phyloP scores from a whole-genome alignment of 2,329 filamentous ascomycete genomes.

The Ophiostoma populinum region DNA sequence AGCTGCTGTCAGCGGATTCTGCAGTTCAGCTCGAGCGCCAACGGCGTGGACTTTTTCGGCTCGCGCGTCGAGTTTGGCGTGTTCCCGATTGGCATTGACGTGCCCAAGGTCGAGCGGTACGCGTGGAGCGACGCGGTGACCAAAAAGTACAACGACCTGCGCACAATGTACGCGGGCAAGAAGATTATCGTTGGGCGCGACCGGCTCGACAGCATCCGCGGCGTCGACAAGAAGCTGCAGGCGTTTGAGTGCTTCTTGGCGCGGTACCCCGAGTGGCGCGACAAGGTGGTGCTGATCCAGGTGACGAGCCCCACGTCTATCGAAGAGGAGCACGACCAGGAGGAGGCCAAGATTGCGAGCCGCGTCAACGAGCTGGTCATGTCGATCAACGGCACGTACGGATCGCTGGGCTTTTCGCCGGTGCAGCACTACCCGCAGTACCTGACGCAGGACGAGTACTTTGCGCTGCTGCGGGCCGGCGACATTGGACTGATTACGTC shows the following conservation, averaged over 20 bases:
- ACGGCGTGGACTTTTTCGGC: slow-evolving; percentile 77
- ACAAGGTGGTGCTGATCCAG: slow-evolving; percentile 85
- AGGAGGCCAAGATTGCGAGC: slow-evolving; percentile 65
- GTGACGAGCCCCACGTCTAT: slow-evolving; percentile 78
- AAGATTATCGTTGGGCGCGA: slow-evolving; percentile 93
- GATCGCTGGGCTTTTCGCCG: slow-evolving; percentile 73
- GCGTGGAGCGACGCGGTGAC: slow-evolving; percentile 58
- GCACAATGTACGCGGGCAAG: slow-evolving; percentile 67
- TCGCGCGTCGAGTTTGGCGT: slow-evolving; percentile 80
- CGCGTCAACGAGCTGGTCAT: slow-evolving; percentile 83
- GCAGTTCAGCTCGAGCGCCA: slow-evolving; percentile 72
- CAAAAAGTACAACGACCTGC: slow-evolving; percentile 55
- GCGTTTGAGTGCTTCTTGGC: slow-evolving; percentile 88
- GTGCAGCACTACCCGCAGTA: slow-evolving; percentile 94
- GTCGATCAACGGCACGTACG: slow-evolving; percentile 80
- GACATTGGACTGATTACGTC: slow-evolving; percentile 92
- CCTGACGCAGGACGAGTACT: slow-evolving; percentile 77
- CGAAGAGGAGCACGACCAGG: slow-evolving; percentile 60
- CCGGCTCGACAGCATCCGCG: slow-evolving; percentile 79
- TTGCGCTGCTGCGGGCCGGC: slow-evolving; percentile 75
- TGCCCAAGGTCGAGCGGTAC: slow-evolving; percentile 54
- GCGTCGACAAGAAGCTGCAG: slow-evolving; percentile 89
- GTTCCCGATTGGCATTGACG: slow-evolving; percentile 89
- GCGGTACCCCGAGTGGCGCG: slow-evolving; percentile 77
- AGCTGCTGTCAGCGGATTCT: slow-evolving; percentile 86